A percentile compares a stretch with the other conserved stretches of the same genome.
These are phyloP conservation scores for Triangularia setosa DNA, from an alignment of 2,329 filamentous ascomycete species.

Conservation along the genomic window DNA sequence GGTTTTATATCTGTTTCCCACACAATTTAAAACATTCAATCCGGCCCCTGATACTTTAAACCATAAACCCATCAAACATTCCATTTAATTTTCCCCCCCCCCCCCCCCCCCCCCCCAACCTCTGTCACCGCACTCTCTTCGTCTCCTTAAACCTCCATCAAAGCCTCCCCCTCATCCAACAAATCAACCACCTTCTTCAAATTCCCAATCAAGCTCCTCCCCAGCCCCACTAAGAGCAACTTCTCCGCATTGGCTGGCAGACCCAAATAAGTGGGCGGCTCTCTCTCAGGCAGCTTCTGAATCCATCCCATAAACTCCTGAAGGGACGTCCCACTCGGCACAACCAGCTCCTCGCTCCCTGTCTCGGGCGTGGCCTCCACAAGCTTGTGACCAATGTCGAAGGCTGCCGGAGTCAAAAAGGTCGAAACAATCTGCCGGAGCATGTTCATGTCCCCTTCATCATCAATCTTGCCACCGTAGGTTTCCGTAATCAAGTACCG, in stretches of 20 bases:
- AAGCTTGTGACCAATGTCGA: conserved; percentile 87
- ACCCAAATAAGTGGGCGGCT: conserved; percentile 92
- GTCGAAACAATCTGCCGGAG: conserved; percentile 69
- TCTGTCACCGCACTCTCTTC: background rate
- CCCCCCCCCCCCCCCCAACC: background rate
- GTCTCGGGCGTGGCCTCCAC: conserved; percentile 41
- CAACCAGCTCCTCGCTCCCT: conserved; percentile 51
- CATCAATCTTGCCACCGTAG: conserved; percentile 96
- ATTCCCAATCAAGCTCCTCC: conserved; percentile 78
- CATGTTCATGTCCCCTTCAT: conserved; percentile 75
- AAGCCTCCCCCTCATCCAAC: conserved; percentile 88
- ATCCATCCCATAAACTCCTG: conserved; percentile 90
- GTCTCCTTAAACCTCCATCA: conserved; percentile 39
- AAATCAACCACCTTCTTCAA: conserved; percentile 80
- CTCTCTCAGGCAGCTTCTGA: conserved; percentile 84
- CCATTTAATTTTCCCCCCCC: background rate
- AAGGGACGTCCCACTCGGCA: conserved; percentile 77
- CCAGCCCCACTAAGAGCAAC: conserved; percentile 82
- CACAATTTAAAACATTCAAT: background rate
- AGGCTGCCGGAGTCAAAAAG: conserved; percentile 82
- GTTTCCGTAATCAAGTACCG: conserved; percentile 87
- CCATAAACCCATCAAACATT: background rate
- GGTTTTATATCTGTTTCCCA: background rate
- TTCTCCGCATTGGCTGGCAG: conserved; percentile 96
- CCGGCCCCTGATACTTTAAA: background rate